Percentiles rank a stretch among this genome's conserved stretches.
These are phyloP conservation scores for Cytospora piceicola DNA, from an alignment of 2,329 filamentous ascomycete species.

Conservation along the genomic window DNA sequence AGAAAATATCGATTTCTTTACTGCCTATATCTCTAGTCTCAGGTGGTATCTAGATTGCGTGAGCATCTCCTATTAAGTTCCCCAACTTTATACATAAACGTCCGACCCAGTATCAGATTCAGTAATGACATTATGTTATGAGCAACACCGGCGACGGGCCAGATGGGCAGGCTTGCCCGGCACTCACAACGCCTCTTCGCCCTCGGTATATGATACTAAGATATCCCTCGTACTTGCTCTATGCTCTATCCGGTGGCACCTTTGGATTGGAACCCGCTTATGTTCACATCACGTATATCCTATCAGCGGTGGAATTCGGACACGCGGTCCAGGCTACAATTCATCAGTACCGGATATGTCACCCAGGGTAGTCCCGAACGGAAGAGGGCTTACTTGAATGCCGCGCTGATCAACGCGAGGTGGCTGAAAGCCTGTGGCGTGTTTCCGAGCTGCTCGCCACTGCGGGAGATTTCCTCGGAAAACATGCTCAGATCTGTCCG, in stretches of 20 bases:
- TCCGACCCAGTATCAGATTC: no score
- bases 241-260: background rate
- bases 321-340: background rate
- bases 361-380: background rate
- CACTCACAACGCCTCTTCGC: no score
- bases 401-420: slow-evolving; percentile 74
- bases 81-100: no score
- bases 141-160: no score
- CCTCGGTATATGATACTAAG: no score
- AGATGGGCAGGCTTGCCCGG: no score
- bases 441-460: slow-evolving; percentile 78
- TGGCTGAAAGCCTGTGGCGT: slow-evolving; percentile 81
- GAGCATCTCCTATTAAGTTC: no score
- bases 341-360: background rate
- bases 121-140: no score
- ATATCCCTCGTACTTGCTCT: no score
- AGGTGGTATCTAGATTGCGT: no score
- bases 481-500: slow-evolving; percentile 69
- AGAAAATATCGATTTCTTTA: no score
- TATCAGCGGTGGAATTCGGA: background rate
- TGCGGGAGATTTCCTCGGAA: slow-evolving; percentile 75
- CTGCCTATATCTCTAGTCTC: no score
- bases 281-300: background rate
- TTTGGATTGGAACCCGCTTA: background rate
- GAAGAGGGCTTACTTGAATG: slow-evolving; percentile 59